A percentile compares a stretch with the other conserved stretches of the same genome.
phyloP scores from a whole-genome alignment of 1,284 basidiomycete genomes.

The Irpex rosettiformis region DNA sequence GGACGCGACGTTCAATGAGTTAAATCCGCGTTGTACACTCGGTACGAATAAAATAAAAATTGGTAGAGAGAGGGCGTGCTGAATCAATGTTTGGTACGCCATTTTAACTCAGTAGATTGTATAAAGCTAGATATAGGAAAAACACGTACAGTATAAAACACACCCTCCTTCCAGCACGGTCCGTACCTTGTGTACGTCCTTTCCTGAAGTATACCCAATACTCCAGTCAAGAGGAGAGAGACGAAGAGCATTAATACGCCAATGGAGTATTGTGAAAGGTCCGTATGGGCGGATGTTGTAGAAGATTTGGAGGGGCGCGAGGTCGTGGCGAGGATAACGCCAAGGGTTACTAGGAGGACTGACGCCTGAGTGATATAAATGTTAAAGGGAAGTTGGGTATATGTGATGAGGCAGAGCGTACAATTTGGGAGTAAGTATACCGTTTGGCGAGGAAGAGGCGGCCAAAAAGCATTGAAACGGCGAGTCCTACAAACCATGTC shows the following conservation, averaged over 20 bases:
- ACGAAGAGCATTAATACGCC: slow-evolving; percentile 73
- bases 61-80: slow-evolving; percentile 75
- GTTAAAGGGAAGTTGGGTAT: neutral
- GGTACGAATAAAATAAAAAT: slow-evolving; percentile 64
- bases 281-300: slow-evolving; percentile 23
- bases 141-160: slow-evolving; percentile 76
- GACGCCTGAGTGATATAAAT: slow-evolving; percentile 42
- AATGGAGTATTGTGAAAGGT: slow-evolving; percentile 50
- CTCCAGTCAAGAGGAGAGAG: slow-evolving; percentile 72
- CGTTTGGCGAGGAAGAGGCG: slow-evolving; percentile 51
- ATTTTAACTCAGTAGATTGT: too few species aligned
- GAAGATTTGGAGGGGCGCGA: slow-evolving; percentile 46
- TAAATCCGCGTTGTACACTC: slow-evolving; percentile 54
- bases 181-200: slow-evolving; percentile 71
- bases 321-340: slow-evolving; percentile 76
- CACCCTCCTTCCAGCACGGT: slow-evolving; percentile 80
- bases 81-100: slow-evolving; percentile 8
- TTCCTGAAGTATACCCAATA: slow-evolving; percentile 82
- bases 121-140: neutral
- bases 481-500: slow-evolving; percentile 42
- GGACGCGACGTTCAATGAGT: slow-evolving; percentile 33
- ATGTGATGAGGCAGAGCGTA: slow-evolving; percentile 29
- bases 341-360: slow-evolving; percentile 69
- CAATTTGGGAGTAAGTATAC: slow-evolving; percentile 64
- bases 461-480: slow-evolving; percentile 69